Evolutionary conservation across 1,139 yeast genomes (phyloP).

Genomic region (Diutina scorzettiae): DNA sequence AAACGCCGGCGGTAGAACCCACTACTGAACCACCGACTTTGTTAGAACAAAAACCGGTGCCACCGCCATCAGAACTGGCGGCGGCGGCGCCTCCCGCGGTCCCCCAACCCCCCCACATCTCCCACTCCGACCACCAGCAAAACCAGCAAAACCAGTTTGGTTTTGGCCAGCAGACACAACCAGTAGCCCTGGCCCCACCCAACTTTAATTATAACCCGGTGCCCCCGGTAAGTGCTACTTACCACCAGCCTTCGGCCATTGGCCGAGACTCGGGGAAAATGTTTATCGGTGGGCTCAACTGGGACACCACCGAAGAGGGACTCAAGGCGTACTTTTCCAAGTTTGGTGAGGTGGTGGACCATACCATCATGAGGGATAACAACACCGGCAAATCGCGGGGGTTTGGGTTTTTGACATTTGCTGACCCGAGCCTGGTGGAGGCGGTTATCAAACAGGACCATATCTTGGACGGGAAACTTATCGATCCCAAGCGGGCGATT

Average conservation of each 20-base stretch:
- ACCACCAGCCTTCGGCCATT: slow-evolving; percentile 21
- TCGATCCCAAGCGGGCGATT: slow-evolving; percentile 96
- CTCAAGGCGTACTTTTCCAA: slow-evolving; percentile 74
- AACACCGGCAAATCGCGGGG: slow-evolving; percentile 92
- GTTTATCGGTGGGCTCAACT: slow-evolving; percentile 96
- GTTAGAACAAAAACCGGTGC: too few species aligned
- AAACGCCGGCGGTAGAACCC: slow-evolving; percentile 6
- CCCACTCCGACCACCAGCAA: slow-evolving; percentile 7
- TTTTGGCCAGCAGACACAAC: slow-evolving; percentile 10
- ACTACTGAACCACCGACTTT: slow-evolving; percentile 7
- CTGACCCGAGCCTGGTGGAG: slow-evolving; percentile 71
- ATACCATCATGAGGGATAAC: slow-evolving; percentile 89
- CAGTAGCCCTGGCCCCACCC: slow-evolving; percentile 12
- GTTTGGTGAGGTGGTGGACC: slow-evolving; percentile 83
- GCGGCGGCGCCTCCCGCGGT: slow-evolving; percentile 6
- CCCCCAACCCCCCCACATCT: slow-evolving; percentile 6
- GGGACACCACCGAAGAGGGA: slow-evolving; percentile 94
- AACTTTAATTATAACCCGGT: neutral
- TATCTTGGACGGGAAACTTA: slow-evolving; percentile 87
- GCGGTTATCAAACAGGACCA: slow-evolving; percentile 83
- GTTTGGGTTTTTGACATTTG: slow-evolving; percentile 88
- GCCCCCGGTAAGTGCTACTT: neutral
- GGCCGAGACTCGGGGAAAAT: slow-evolving; percentile 64
- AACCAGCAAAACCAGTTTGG: slow-evolving; percentile 7
- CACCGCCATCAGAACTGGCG: slow-evolving; percentile 7